Base-by-base conservation (phyloP, 1,284 basidiomycete genomes). In the Earliella scabrosa region DNA sequence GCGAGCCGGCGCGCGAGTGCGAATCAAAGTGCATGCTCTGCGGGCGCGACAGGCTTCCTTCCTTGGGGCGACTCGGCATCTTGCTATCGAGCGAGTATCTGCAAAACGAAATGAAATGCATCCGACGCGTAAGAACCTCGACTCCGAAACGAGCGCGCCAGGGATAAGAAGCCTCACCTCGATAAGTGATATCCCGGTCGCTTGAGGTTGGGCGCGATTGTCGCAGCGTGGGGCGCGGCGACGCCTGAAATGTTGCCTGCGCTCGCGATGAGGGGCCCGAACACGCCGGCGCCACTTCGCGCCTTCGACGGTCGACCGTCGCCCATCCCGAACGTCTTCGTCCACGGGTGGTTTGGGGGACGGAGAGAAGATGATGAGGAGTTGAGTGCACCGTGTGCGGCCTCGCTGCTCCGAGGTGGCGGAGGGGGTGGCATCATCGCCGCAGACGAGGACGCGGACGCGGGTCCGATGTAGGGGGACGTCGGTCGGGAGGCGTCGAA, bases 261-360 rank as follows among this genome's bases (percentile, higher is more conserved):
- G 58, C 83, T 86, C 23, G 88, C 84, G 38, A 93, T 85, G 43
- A 93, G 78, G 7, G 87, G 82, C 11, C 88, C 90, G 63, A 92
- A 83, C 0, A 89, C 88, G 4, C 90, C 90, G 0, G 79, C 90
- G 7, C 77, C 81, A 54, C 76, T 83, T 44, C 80, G 73, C 9
- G 83, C 77, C 2, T 78, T 76, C 35, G 81, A 73, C 4, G 84
- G 87, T 13, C 75, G 67, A 6, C 51, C 32, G 14, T 68, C 66
- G 4, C 56, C 55, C 21, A 64, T 53, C 6, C 52, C 40, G 18
- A 63, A 29, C 3, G 52, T 35, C 13, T 59, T 50, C n/a, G 58
- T 54, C 56, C 60, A 55, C 13, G 61, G 58, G 34, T 61, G 45
- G 34, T 39, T 58, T 34, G 60, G 50, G 20, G 52, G 56, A 8